Evolutionary conservation across 306 rosid genomes (phyloP), one percentile per base, ranked within the genome.

Genomic region (Vigna trinervia): DNA sequence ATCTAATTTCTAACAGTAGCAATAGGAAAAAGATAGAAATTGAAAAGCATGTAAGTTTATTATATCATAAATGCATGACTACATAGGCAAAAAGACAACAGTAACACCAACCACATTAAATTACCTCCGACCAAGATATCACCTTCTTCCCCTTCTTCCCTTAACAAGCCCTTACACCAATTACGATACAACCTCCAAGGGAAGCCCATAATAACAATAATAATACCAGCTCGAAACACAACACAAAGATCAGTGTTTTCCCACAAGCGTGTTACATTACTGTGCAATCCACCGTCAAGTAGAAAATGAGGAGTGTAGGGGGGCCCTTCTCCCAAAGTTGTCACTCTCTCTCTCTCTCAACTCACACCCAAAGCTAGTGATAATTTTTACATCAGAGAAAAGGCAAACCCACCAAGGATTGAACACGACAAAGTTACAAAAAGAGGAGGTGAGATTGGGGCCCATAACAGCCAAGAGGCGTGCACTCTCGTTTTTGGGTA

Each of bases 1-100:
- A 74, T 70, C 78, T 77, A 67, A 45, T 34, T 51, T 30, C 14
- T 26, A 43, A 53, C 22, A 76, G 6, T 15, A 22, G 20, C 5
- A 52, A 4, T 6, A 46, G 10, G 34, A 19, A 20, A 15, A 53
- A 20, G n/a, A 53, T 13, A 43, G 20, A 14, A 75, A 39, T 15
- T 53, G 32, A 2, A 41, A n/a, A 53, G 39, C 74, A 77, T 87
- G 80, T 89, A 87, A 83, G 89, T 87, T 71, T 89, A 91, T 65
- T 83, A 63, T 62, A 58, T 77, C 77, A 87, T 92, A 87, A 95
- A 88, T 77, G 92, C 91, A 84, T 82, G 96, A 83, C 80, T 80
- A 90, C 93, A 89, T 22, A 39, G 38, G 76, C 87, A 81, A 79
- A 81, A 81, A 6, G 89, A 88, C 93, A 85, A 84, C 80, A 68